phyloP scores from a whole-genome alignment of 768 basidiomycete genomes.

The Calocybe cyanea region DNA sequence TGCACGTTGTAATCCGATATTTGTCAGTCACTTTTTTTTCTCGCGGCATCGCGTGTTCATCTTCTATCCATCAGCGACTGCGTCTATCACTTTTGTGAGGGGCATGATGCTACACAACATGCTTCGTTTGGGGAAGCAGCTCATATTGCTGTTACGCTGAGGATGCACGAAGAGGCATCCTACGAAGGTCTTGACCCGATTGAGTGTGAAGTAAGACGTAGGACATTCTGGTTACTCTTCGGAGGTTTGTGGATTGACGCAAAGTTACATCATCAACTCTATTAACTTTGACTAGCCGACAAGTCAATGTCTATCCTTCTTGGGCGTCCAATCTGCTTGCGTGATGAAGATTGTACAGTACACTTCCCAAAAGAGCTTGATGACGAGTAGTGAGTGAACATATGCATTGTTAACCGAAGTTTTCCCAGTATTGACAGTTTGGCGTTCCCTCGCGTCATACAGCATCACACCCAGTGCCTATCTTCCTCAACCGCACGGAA shows the following conservation, averaged over 20 bases:
- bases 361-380: constrained; percentile 87
- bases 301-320: constrained; percentile 87
- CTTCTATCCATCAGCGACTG: constrained; percentile 51
- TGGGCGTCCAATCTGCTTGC: constrained; percentile 79
- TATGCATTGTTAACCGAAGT: constrained; percentile 22
- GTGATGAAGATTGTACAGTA: constrained; percentile 88
- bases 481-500: constrained; percentile 82
- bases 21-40: constrained; percentile 51
- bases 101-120: constrained; percentile 83
- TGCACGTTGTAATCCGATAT: constrained; percentile 84
- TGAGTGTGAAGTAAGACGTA: constrained; percentile 81
- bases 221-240: constrained; percentile 87
- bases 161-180: constrained; percentile 83
- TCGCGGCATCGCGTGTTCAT: constrained; percentile 5
- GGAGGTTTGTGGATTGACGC: constrained; percentile 52
- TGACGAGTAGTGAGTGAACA: constrained; percentile 74
- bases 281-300: constrained; percentile 51
- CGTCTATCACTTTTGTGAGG: constrained; percentile 86
- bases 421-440: constrained; percentile 21
- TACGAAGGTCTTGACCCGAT: constrained; percentile 83
- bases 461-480: constrained; percentile 85
- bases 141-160: constrained; percentile 76
- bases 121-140: constrained; percentile 86
- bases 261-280: not conserved
- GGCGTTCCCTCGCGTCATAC: constrained; percentile 10